Evolutionary conservation across 1,139 yeast genomes (phyloP).

Genomic region (Scheffersomyces segobiensis): DNA sequence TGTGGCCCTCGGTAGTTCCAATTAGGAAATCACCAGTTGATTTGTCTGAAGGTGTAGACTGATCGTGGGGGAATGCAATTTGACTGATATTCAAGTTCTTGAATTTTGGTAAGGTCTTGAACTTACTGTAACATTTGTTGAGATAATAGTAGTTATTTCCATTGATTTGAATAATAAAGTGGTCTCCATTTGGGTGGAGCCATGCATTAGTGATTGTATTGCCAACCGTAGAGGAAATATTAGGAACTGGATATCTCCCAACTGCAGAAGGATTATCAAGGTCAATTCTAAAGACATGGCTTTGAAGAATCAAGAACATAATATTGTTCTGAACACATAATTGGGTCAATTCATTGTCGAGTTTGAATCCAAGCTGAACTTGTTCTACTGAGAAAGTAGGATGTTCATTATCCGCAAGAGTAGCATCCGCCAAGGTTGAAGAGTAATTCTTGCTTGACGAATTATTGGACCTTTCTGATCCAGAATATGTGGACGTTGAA

Average conservation of each 20-base stretch:
- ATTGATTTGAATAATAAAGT: slow-evolving; percentile 32
- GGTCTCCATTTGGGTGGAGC: slow-evolving; percentile 42
- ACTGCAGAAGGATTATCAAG: slow-evolving; percentile 40
- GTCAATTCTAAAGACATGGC: slow-evolving; percentile 31
- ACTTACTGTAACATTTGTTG: slow-evolving; percentile 30
- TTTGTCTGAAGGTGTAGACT: slow-evolving; percentile 24
- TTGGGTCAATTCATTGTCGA: slow-evolving; percentile 25
- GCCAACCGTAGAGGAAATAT: slow-evolving; percentile 4
- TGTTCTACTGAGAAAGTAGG: slow-evolving; percentile 35
- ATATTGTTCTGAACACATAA: slow-evolving; percentile 24
- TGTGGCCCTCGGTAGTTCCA: slow-evolving; percentile 29
- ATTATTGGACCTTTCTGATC: slow-evolving; percentile 1
- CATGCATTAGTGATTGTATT: slow-evolving; percentile 31
- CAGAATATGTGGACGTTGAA: slow-evolving; percentile 1
- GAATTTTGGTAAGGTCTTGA: slow-evolving; percentile 35
- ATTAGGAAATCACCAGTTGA: slow-evolving; percentile 31
- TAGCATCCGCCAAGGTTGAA: not conserved
- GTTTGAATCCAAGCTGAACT: slow-evolving; percentile 44
- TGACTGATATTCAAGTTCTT: slow-evolving; percentile 28
- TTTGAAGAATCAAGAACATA: slow-evolving; percentile 34
- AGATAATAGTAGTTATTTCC: slow-evolving; percentile 29
- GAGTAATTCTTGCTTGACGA: not conserved
- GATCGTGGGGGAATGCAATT: slow-evolving; percentile 27
- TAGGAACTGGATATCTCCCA: slow-evolving; percentile 16
- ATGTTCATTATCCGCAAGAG: slow-evolving; percentile 3